A percentile compares a stretch with the other conserved stretches of the same genome.
Conservation (phyloP, 2,329 filamentous ascomycete species). For the Colletotrichum lupini region DNA sequence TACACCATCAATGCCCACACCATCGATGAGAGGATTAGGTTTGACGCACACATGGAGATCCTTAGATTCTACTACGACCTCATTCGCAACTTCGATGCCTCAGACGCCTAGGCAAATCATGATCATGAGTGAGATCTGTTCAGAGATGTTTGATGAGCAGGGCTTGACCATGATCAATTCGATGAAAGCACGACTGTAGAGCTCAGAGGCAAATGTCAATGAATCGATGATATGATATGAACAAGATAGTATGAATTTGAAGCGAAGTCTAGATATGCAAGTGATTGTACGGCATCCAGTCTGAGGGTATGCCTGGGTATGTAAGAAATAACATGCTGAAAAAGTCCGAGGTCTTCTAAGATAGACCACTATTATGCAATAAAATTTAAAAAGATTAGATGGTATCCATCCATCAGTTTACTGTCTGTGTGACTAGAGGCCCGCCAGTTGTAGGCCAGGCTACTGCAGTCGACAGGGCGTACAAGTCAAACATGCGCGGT, state of each 20-base stretch:
- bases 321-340: not conserved
- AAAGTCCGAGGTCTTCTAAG: not conserved
- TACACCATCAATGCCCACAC: slow-evolving; percentile 26
- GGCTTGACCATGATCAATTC: not conserved
- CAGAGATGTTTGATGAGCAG: not conserved
- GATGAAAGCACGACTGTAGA: too few species aligned
- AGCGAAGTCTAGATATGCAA: slow-evolving; percentile 1
- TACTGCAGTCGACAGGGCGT: slow-evolving; percentile 38
- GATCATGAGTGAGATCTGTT: not conserved
- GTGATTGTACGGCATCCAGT: not conserved
- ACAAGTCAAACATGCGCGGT: slow-evolving; percentile 47
- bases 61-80: slow-evolving; percentile 30
- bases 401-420: not conserved
- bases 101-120: not conserved
- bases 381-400: not conserved
- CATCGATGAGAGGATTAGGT: slow-evolving; percentile 31
- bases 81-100: slow-evolving; percentile 31
- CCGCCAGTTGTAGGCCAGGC: slow-evolving; percentile 40
- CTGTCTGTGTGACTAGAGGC: slow-evolving; percentile 31
- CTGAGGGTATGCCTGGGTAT: not conserved
- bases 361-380: slow-evolving; percentile 5
- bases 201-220: not conserved
- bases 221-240: not conserved
- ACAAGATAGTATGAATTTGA: not conserved
- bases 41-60: slow-evolving; percentile 29